phyloP scores from a whole-genome alignment of 805 yeast genomes.

The Phaffomyces thermotolerans region DNA sequence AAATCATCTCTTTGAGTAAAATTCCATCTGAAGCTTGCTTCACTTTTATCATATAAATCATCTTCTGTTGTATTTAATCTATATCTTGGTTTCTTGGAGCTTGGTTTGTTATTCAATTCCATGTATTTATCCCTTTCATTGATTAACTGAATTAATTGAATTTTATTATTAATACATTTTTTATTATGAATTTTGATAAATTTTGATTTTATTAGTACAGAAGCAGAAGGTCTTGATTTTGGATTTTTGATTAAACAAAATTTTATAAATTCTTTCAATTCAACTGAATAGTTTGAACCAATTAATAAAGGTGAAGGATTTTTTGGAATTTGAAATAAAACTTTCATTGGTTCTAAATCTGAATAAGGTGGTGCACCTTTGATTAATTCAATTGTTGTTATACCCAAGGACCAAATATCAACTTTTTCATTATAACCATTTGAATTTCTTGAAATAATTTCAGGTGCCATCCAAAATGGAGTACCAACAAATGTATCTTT shows the following conservation, averaged over 20 bases:
- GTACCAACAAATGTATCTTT: slow-evolving; percentile 87
- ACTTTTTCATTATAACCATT: slow-evolving; percentile 77
- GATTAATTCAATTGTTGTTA: slow-evolving; percentile 79
- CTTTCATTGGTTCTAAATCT: slow-evolving; percentile 68
- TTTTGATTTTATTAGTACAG: slow-evolving; percentile 42
- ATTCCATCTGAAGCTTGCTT: slow-evolving; percentile 21
- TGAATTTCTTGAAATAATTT: slow-evolving; percentile 51
- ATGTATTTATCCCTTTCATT: slow-evolving; percentile 33
- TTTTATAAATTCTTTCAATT: slow-evolving; percentile 48
- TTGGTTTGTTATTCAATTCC: slow-evolving; percentile 21
- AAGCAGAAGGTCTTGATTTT: slow-evolving; percentile 52
- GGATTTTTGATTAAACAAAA: slow-evolving; percentile 68
- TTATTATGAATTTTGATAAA: slow-evolving; percentile 37
- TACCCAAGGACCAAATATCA: slow-evolving; percentile 95
- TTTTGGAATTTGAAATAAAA: slow-evolving; percentile 62
- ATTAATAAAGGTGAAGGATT: slow-evolving; percentile 52
- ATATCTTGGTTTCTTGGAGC: slow-evolving; percentile 31
- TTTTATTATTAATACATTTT: slow-evolving; percentile 13
- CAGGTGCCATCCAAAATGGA: slow-evolving; percentile 99
- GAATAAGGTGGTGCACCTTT: slow-evolving; percentile 79
- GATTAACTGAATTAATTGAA: slow-evolving; percentile 29
- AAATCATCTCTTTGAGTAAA: slow-evolving; percentile 9
- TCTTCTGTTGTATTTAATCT: slow-evolving; percentile 23
- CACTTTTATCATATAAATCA: slow-evolving; percentile 22
- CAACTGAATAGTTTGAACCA: slow-evolving; percentile 36